Evolutionary conservation across 257 asterid genomes (phyloP), one percentile per base, ranked within the genome.

Genomic region (Nicotiana tabacum): DNA sequence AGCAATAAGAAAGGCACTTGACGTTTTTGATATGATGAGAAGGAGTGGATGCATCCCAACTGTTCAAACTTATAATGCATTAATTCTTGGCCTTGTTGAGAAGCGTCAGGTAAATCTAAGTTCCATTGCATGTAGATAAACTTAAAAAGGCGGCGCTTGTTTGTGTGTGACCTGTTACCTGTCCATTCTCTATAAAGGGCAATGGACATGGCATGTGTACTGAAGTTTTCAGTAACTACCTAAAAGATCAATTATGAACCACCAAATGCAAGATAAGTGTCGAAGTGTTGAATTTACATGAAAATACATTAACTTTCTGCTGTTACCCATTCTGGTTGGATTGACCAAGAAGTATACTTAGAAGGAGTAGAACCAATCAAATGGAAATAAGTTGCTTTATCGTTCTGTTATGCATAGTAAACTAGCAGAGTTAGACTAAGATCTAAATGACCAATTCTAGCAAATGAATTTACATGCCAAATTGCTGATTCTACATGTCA

Each of bases 1-100:
- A 88, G 93, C 92, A 78, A 87, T 89, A 83, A 87, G 91, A 81
- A 88, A 90, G 77, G 97, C 98, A 18, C 93, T 90, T 15, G 87
- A 91, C 21, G 88, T 91, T 81, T 96, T 94, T 69, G 89, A 92
- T 80, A 89, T 86, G 93, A 94, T 94, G 99, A 92, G 98, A 90
- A 92, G 87, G 85, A 92, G 92, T 74, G 99, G 99, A 78, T 94
- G 98, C 87, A 83, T 93, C 72, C 99, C 99, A 12, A 90, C 96
- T 3, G 99, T 96, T 85, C 95, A 96, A 66, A 90, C 98, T 1
- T 96, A 84, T 85, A 96, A 96, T 33, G 94, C 97, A 37, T 85
- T 96, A 86, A 92, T 94, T 88, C 94, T 93, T 86, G 98, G 98
- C 82, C 99, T 94, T 12, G 98, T 91, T 15, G 94, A 91, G 80